A percentile compares a stretch with the other conserved stretches of the same genome.
Evolutionary conservation across 371 early-diverging fungal genomes (phyloP).

Genomic region (Mucor circinelloides): DNA sequence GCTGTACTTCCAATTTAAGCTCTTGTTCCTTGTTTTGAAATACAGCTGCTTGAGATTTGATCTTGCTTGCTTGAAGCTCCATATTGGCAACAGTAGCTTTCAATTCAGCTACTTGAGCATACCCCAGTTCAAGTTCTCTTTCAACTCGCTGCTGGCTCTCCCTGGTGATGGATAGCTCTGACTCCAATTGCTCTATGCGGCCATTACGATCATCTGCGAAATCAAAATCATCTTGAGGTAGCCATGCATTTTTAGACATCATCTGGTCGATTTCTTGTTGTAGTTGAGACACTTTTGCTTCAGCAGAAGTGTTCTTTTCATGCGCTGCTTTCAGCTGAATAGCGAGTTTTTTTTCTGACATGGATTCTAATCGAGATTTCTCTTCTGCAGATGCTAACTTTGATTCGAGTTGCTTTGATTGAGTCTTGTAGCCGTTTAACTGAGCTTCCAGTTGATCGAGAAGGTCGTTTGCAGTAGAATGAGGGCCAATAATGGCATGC

Average conservation of each 20-base stretch:
- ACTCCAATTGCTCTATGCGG: slow-evolving; percentile 9
- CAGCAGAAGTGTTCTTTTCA: slow-evolving; percentile 28
- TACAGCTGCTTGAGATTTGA: slow-evolving; percentile 29
- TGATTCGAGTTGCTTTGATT: slow-evolving; percentile 20
- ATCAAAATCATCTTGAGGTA: slow-evolving; percentile 3
- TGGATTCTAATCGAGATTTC: slow-evolving; percentile 21
- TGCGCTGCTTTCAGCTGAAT: slow-evolving; percentile 37
- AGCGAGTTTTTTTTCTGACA: slow-evolving; percentile 34
- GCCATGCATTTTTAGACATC: background rate
- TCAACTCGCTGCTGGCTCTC: slow-evolving; percentile 1
- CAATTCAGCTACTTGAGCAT: slow-evolving; percentile 23
- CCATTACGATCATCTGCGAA: slow-evolving; percentile 8
- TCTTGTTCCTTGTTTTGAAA: slow-evolving; percentile 21
- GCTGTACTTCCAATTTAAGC: slow-evolving; percentile 27
- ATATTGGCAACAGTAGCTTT: slow-evolving; percentile 29
- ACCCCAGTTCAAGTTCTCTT: slow-evolving; percentile 12
- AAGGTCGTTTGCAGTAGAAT: background rate
- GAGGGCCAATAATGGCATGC: background rate
- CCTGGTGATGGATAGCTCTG: background rate
- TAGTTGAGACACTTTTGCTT: slow-evolving; percentile 1
- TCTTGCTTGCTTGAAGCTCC: slow-evolving; percentile 31
- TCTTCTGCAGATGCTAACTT: slow-evolving; percentile 26
- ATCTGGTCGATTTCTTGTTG: slow-evolving; percentile 12
- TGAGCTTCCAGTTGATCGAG: slow-evolving; percentile 26
- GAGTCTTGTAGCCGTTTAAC: slow-evolving; percentile 22